Conservation (phyloP, 805 yeast species). For the Allodekkera sacchari region DNA sequence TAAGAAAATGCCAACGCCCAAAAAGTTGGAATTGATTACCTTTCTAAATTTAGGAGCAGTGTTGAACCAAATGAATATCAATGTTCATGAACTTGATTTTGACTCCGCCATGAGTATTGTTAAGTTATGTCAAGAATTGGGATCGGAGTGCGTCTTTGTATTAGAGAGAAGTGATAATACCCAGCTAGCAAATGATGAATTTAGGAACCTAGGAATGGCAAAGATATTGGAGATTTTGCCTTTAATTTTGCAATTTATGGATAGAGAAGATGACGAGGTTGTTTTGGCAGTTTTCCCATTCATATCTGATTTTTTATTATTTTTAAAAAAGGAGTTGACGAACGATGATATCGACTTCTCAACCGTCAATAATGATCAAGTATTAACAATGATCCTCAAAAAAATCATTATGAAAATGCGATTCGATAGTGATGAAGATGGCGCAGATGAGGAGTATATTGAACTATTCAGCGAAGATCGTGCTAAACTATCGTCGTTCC, state of each 20-base stretch:
- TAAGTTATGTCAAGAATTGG: conserved; percentile 63
- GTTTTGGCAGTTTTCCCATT: conserved; percentile 77
- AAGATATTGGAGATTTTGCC: conserved; percentile 65
- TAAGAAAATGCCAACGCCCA: conserved; percentile 49
- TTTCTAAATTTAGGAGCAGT: conserved; percentile 59
- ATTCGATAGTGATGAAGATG: conserved; percentile 54
- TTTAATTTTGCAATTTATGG: conserved; percentile 56
- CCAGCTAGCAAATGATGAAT: conserved; percentile 30
- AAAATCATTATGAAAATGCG: conserved; percentile 72
- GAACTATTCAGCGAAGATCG: conserved; percentile 79
- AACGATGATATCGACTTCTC: conserved; percentile 26
- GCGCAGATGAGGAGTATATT: conserved; percentile 61
- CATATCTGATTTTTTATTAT: conserved; percentile 62
- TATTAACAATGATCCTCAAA: conserved; percentile 55
- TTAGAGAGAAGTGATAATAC: conserved; percentile 40
- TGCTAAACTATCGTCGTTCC: conserved; percentile 62
- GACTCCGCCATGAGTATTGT: conserved; percentile 71
- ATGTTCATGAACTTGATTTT: conserved; percentile 40
- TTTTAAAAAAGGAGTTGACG: conserved; percentile 49
- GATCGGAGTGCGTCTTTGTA: conserved; percentile 65
- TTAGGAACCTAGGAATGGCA: conserved; percentile 27
- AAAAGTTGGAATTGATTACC: conserved; percentile 56
- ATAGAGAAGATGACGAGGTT: conserved; percentile 84
- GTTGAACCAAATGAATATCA: conserved; percentile 30
- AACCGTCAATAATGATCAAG: conserved; percentile 29